A percentile compares a stretch with the other conserved stretches of the same genome.
Conservation (phyloP, 306 rosid species). For the Pterocarpus santalinus region DNA sequence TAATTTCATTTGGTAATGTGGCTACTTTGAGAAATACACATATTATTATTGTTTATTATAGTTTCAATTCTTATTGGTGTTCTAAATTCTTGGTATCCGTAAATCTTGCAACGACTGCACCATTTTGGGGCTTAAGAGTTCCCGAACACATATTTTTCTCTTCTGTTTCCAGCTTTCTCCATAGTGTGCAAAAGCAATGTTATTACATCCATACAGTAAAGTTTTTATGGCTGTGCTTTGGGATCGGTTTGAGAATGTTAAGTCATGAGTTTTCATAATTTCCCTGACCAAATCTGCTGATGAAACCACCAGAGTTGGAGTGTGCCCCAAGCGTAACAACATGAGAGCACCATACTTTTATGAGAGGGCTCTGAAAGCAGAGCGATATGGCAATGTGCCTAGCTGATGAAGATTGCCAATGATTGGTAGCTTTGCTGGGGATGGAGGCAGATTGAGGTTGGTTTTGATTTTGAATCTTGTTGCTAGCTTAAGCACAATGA, state of each 20-base stretch:
- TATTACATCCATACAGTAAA: constrained; percentile 18
- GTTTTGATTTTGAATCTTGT: not conserved
- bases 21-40: too few species aligned
- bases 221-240: not conserved
- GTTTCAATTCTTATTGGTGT: too few species aligned
- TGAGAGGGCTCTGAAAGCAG: constrained; percentile 13
- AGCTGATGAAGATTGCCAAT: constrained; percentile 41
- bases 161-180: constrained; percentile 22
- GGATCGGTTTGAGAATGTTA: constrained; percentile 3
- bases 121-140: constrained; percentile 35
- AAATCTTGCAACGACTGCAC: too few species aligned
- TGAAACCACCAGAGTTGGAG: constrained; percentile 42
- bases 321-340: constrained; percentile 34
- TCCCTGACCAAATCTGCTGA: constrained; percentile 26
- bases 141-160: constrained; percentile 33
- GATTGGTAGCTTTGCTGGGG: constrained; percentile 4
- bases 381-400: constrained; percentile 18
- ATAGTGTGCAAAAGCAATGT: constrained; percentile 33
- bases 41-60: too few species aligned
- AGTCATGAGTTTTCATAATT: not conserved
- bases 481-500: constrained; percentile 9
- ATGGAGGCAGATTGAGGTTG: not conserved
- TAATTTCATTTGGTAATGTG: too few species aligned
- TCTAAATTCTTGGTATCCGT: too few species aligned
- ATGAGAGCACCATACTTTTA: constrained; percentile 26